phyloP scores from a whole-genome alignment of 371 early-diverging fungal species.

The Mortierella sp. region DNA sequence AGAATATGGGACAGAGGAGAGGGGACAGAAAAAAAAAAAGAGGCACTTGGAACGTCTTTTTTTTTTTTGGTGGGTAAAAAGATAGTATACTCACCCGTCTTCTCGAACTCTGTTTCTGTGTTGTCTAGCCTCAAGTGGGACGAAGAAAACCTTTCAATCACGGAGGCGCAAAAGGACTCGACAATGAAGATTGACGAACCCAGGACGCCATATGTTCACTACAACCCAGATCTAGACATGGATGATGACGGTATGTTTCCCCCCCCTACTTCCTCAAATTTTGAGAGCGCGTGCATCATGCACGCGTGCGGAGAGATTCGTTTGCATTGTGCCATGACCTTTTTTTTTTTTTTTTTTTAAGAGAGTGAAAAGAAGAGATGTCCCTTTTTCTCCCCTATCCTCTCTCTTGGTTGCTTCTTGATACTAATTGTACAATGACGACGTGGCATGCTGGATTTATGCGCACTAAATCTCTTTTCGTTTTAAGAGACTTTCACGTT shows the following conservation, averaged over 20 bases:
- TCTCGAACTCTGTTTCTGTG: background rate
- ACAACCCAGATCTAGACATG: conserved; percentile 83
- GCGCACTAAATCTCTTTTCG: no score
- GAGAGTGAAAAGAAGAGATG: no score
- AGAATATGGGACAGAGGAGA: no score
- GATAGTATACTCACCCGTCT: no score
- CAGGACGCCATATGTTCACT: conserved; percentile 95
- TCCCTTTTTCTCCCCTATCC: background rate
- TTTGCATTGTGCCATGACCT: background rate
- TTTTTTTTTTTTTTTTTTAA: background rate
- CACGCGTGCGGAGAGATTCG: conserved; percentile 1
- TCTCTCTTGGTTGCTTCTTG: background rate
- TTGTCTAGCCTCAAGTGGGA: conserved; percentile 88
- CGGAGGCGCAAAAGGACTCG: conserved; percentile 90
- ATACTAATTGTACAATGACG: no score
- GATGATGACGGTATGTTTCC: conserved; percentile 33
- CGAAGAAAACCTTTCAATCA: conserved; percentile 91
- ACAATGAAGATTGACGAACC: conserved; percentile 99
- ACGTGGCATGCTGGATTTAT: no score
- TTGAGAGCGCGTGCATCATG: no score
- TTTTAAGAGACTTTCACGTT: conserved; percentile 28
- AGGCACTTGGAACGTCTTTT: no score
- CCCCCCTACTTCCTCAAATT: background rate
- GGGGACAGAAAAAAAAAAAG: no score
- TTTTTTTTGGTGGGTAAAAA: no score